These are phyloP conservation scores for Friedmanniomyces endolithicus DNA, from an alignment of 495 filamentous ascomycete species.

Conservation along the genomic window DNA sequence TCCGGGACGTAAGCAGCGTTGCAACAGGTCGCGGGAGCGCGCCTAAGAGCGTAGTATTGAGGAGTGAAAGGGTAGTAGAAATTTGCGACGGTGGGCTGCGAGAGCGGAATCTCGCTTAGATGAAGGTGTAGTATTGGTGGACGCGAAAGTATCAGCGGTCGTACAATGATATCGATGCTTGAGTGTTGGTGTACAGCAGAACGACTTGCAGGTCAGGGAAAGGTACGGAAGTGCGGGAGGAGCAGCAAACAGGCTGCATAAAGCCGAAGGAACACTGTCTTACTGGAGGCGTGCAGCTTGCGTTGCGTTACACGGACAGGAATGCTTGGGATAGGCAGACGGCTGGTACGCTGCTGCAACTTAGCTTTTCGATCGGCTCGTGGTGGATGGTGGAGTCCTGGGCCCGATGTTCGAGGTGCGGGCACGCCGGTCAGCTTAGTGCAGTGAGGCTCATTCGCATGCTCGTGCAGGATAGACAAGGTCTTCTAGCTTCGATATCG, in stretches of 20 bases:
- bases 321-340: slow-evolving; percentile 8
- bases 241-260: slow-evolving; percentile 8
- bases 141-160: slow-evolving; percentile 1
- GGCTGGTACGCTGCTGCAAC: background rate
- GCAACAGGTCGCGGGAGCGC: background rate
- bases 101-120: background rate
- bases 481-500: background rate
- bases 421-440: background rate
- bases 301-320: slow-evolving; percentile 1
- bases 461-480: background rate
- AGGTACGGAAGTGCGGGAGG: background rate
- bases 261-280: background rate
- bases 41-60: background rate
- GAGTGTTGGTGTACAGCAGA: background rate
- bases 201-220: background rate
- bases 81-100: background rate
- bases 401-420: background rate
- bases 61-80: background rate
- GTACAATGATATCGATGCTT: slow-evolving; percentile 9
- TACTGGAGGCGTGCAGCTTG: slow-evolving; percentile 9
- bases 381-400: background rate
- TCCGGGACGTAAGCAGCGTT: background rate
- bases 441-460: background rate
- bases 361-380: background rate
- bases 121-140: slow-evolving; percentile 1